Base-by-base conservation (phyloP, 108 stramenopile species). In the Pseudonitzschia pungens region DNA sequence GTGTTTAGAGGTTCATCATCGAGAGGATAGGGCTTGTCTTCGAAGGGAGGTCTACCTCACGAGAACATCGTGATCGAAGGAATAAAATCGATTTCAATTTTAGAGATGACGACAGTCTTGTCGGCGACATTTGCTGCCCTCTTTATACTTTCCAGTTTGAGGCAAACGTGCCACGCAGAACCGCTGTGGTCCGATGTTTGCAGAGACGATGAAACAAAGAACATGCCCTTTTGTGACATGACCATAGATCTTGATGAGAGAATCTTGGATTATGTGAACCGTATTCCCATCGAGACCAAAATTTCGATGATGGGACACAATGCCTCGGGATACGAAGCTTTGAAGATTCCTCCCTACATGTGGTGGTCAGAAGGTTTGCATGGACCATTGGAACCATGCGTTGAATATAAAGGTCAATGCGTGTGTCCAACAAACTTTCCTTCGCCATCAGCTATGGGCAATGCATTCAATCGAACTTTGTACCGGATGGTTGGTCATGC, bases 321-420 rank as follows among this genome's bases (percentile, higher is more conserved):
- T 14, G 73, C 80, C 8, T 45, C 76, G 31, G 67, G 51, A 26
- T 76, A 68, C 36, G 59, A 62, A 22, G 51, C 64, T 22, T 42
- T 88, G 18, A 42, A 58, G 20, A 70, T 82, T 27, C 80, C 81
- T 22, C 54, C 57, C 14, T 86, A 85, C 69, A 27, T 70, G 63
- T 85, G 88, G 84, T 89, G 88, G 84, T 83, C 76, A 54, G 84
- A 89, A 67, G 85, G 75, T 15, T 72, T 85, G 18, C 84, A 82
- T 50, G 88, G 84, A n/a, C 45, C 77, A 18, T 26, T 76, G 63
- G 83, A 74, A 56, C 70, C 69, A 21, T 80, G 74, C 41, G 73
- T 75, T 16, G 16, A 21, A 8, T 71, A 71, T 26, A 31, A 77
- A 21, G 65, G 45, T 4, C 16, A 45, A 18, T 65, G 33, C 40